Evolutionary conservation across 2,329 filamentous ascomycete genomes (phyloP), one percentile per base, ranked within the genome.

Genomic region (Fusarium brevicatenulatum): DNA sequence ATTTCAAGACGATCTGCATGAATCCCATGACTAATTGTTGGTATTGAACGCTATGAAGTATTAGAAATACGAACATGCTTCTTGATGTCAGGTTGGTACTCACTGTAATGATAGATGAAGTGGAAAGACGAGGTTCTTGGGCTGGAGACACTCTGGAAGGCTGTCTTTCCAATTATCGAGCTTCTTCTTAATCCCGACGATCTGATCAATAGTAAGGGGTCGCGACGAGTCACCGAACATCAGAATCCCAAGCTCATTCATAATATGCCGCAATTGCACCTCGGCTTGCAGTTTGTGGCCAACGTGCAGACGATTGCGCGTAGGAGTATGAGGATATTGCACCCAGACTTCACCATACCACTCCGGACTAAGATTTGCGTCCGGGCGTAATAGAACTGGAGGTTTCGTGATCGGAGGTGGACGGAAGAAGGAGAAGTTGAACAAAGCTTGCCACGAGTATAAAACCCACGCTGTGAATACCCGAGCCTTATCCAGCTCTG

Each of bases 101-200:
- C 39, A 42, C 52, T 55, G 52, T 18, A 55, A 55, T 1, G 52
- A 25, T 18, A 55, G 4, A 32, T 55, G 52, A 32, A 55, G 25
- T 32, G 52, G 52, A 18, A 40, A 55, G 19, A 32, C 37, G 4
- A 55, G 19, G 13, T 55, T 55, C 28, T 21, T 42, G n/a, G 23
- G 25, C 25, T 32, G 52, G n/a, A 55, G 37, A 32, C 13, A 25
- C 15, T 42, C 52, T 9, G 52, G 52, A 9, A 55, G 21, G 11
- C 19, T n/a, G 18, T 42, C 21, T 11, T n/a, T 39, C 52, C 37
- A 55, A 23, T 11, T 21, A 32, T 55, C 52, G n/a, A 55, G 52
- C 23, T 32, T 42, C 5, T 55, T 15, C 19, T 32, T 55, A 15
- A 42, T n/a, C 9, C 5, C 19, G 5, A 30, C 21, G 8, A 55